phyloP scores from a whole-genome alignment of 805 yeast genomes.

The Brettanomyces bruxellensis region DNA sequence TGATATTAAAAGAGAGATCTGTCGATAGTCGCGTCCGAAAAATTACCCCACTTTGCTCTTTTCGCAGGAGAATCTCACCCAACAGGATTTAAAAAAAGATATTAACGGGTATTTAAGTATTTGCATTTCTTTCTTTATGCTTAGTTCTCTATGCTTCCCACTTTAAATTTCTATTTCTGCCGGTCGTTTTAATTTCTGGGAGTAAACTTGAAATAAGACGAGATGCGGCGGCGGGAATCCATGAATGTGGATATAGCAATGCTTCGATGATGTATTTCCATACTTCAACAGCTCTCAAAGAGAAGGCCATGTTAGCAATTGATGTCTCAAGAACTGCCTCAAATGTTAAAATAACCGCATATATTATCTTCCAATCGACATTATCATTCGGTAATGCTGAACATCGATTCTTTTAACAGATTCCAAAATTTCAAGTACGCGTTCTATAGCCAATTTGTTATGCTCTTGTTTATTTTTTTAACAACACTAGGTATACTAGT shows the following conservation, averaged over 20 bases:
- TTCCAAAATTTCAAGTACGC: constrained; percentile 11
- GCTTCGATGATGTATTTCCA: constrained; percentile 48
- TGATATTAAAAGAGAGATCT: no score
- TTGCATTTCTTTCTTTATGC: no score
- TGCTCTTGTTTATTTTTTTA: constrained; percentile 1
- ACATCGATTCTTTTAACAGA: constrained; percentile 28
- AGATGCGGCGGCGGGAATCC: constrained; percentile 71
- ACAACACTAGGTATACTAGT: no score
- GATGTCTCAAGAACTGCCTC: constrained; percentile 13
- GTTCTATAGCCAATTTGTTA: constrained; percentile 20
- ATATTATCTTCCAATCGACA: constrained; percentile 71
- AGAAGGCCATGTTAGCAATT: constrained; percentile 25
- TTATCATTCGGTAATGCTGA: constrained; percentile 25
- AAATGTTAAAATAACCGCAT: constrained; percentile 47
- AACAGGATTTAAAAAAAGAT: no score
- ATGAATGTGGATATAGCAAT: constrained; percentile 78
- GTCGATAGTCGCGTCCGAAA: no score
- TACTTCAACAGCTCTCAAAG: constrained; percentile 30
- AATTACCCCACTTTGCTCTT: no score
- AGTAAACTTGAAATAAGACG: constrained; percentile 50
- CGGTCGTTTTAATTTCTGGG: constrained; percentile 13
- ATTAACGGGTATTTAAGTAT: no score
- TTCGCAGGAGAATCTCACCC: no score
- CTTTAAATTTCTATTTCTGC: no score
- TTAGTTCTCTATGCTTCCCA: no score